Evolutionary conservation across 192 early-diverging fungal species (phyloP).

Genomic region (Backusella tarrabulga): DNA sequence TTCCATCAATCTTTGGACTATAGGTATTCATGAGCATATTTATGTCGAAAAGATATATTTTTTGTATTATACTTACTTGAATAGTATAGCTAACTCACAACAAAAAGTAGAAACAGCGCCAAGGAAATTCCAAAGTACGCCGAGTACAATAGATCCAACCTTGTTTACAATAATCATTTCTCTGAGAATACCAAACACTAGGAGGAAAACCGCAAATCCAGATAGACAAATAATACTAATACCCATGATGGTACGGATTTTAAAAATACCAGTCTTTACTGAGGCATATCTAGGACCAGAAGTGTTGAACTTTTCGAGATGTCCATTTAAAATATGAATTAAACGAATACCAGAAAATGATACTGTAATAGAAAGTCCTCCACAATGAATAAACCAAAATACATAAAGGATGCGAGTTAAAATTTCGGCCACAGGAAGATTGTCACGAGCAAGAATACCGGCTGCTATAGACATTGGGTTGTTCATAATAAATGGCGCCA

Average conservation of each 20-base stretch:
- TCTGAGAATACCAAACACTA: constrained; percentile 34
- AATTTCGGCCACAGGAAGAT: constrained; percentile 12
- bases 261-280: constrained; percentile 28
- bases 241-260: constrained; percentile 19
- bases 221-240: constrained; percentile 24
- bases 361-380: constrained; percentile 8
- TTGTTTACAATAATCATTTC: constrained; percentile 23
- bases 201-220: constrained; percentile 27
- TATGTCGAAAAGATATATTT: background rate
- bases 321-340: constrained; percentile 11
- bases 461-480: constrained; percentile 24
- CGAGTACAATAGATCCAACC: constrained; percentile 16
- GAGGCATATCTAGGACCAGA: constrained; percentile 15
- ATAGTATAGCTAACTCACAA: constrained; percentile 23
- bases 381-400: constrained; percentile 34
- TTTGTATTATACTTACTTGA: constrained; percentile 16
- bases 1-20: constrained; percentile 17
- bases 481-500: constrained; percentile 27
- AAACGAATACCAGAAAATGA: constrained; percentile 19
- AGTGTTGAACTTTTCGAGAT: constrained; percentile 18
- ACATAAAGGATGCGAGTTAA: constrained; percentile 22
- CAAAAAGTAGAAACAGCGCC: constrained; percentile 23
- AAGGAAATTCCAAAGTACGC: constrained; percentile 30
- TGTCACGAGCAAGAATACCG: constrained; percentile 13
- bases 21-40: background rate